Base-by-base conservation (phyloP, 1,139 yeast genomes). In the Yamadazyma spencermartinsiae region DNA sequence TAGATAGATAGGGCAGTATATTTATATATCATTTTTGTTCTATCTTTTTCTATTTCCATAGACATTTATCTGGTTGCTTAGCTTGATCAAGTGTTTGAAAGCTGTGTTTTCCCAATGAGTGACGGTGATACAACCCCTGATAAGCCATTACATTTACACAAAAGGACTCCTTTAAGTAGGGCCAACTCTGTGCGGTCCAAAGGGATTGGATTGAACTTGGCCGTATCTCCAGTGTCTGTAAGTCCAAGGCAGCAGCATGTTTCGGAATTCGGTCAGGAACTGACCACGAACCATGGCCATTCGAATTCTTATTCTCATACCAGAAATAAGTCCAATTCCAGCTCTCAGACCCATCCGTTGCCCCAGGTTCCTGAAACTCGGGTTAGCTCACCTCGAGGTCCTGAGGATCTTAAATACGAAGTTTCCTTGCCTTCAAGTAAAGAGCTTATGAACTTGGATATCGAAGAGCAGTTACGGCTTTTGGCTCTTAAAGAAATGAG, bases 401-500 rank as follows among this genome's bases (percentile, higher is more conserved):
- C 27, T 4, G 36, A 36, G n/a, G 61, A 54, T 4, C 45, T 54
- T 12, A 51, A 54, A 37, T 56, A 48, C 33, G 68, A 65, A 34
- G 39, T 62, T 4, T 59, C 65, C 1, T 45, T 69, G 10, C 75
- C 75, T 1, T 60, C 58, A 26, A 45, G 53, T 15, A 64, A 59
- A 17, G 64, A 63, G 34, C 55, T 71, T 16, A 43, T 43, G 9
- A 41, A 46, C 4, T 52, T 70, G 42, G 75, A 66, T 14, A 63
- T 80, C 9, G 79, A 77, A 40, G 79, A 76, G n/a, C 79, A 79
- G 41, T 60, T 81, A 34, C 59, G 85, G 41, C 55, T 74, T 11
- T 58, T 81, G 38, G 86, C 86, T 0, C 58, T 78, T 26, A 80
- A 79, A 49, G 87, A 81, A 51, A 79, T 80, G 83, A 65, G 70